Percentiles rank a stretch among this genome's conserved stretches.
phyloP scores from a whole-genome alignment of 2,329 filamentous ascomycete genomes.

The Ophiostoma australiae region DNA sequence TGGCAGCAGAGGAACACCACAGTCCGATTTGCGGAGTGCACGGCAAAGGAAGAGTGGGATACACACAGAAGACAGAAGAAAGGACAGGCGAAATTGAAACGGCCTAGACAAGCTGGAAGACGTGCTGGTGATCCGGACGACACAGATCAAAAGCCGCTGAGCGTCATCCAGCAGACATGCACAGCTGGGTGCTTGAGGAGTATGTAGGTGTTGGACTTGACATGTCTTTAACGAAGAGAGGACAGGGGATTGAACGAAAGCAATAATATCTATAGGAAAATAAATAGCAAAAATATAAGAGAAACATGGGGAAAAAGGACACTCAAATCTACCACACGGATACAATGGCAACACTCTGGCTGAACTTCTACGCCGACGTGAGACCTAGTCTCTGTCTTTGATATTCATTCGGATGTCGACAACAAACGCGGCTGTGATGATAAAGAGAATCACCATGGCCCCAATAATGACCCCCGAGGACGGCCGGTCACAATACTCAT shows the following conservation, averaged over 20 bases:
- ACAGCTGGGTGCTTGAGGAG: background rate
- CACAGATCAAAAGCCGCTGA: background rate
- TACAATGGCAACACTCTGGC: background rate
- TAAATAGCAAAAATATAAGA: background rate
- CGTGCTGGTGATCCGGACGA: background rate
- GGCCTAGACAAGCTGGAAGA: background rate
- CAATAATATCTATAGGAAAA: background rate
- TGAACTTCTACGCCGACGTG: background rate
- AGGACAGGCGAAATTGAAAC: background rate
- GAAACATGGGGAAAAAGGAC: background rate
- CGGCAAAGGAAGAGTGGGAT: background rate
- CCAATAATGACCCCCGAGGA: conserved; percentile 8
- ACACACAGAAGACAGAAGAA: background rate
- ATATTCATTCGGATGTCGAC: conserved; percentile 19
- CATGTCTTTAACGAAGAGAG: background rate
- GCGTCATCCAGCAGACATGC: background rate
- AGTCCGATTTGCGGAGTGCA: background rate
- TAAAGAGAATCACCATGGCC: conserved; percentile 1
- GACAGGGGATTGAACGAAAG: background rate
- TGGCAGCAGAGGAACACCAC: background rate
- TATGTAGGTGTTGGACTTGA: background rate
- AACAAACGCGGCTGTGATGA: conserved; percentile 19
- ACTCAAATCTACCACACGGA: background rate
- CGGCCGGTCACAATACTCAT: background rate
- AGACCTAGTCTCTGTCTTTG: background rate